Evolutionary conservation across 345 rosid species (phyloP), one percentile per base, ranked within the genome.

Genomic region (Hibiscus tridactylites): DNA sequence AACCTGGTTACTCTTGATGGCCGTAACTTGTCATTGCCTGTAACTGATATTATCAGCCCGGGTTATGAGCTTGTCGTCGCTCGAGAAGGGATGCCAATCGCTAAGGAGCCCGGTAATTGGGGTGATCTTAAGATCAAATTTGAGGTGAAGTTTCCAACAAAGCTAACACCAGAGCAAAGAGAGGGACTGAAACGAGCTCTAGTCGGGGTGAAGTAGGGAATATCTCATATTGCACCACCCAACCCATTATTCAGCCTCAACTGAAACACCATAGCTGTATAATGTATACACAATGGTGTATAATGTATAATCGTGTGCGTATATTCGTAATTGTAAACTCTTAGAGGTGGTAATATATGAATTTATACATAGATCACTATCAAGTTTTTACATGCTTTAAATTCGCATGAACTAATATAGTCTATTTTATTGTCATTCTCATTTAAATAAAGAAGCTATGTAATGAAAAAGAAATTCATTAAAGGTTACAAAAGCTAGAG

Each of bases 11-110:
- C 87, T 3, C 89, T 92, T 0, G 97, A 92, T 50, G 90, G 94
- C 2, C 85, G 94, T 15, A 74, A 73, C 37, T 82, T 95, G 46
- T 78, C 88, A 0, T 83, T 92, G 71, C 85, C 85, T 0, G 96
- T 92, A 6, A 80, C 86, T 1, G 91, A 95, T 6, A 83, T 95
- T 9, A 79, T 92, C 11, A 89, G 81, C 81, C 98, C 98, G 0
- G 97, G 97, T 11, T 90, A 79, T 66, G 99, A 91, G 89, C 87
- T 92, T 49, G 81, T 85, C 12, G 87, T 95, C 17, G 80, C 88
- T 3, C 80, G 70, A 63, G 97, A 95, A 80, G 99, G 99, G 9
- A 95, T 95, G 99, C 99, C 99, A 0, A 84, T 88, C 15, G 86
- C 91, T 21, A 92, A 83, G 77, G 99, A 95, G 64, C 90, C 88